These are phyloP conservation scores for Penicillium corylophilum DNA, from an alignment of 2,329 filamentous ascomycete species.

Conservation along the genomic window DNA sequence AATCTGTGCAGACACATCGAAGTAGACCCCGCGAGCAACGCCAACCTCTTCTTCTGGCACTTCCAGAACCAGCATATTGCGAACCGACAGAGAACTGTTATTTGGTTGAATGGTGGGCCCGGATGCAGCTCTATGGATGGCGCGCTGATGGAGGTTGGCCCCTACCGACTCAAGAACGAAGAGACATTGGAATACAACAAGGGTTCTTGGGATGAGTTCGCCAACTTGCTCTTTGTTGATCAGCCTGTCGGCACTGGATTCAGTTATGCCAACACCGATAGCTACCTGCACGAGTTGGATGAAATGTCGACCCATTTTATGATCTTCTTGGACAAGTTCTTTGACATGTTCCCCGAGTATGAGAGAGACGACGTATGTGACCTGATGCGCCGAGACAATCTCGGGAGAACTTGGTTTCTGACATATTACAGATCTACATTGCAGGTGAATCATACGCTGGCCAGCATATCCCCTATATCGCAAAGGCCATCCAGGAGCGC, in stretches of 20 bases:
- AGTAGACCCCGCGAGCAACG: slow-evolving; percentile 78
- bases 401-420: slow-evolving; percentile 4
- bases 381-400: background rate
- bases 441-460: slow-evolving; percentile 96
- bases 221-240: slow-evolving; percentile 94
- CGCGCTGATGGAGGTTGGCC: slow-evolving; percentile 92
- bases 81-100: slow-evolving; percentile 82
- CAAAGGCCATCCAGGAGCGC: slow-evolving; percentile 82
- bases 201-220: slow-evolving; percentile 98
- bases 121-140: slow-evolving; percentile 98
- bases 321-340: slow-evolving; percentile 87
- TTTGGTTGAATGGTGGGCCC: slow-evolving; percentile 96
- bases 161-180: slow-evolving; percentile 79
- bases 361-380: slow-evolving; percentile 80
- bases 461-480: slow-evolving; percentile 95
- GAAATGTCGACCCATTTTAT: slow-evolving; percentile 90
- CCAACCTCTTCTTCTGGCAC: slow-evolving; percentile 98
- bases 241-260: slow-evolving; percentile 96
- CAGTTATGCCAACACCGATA: slow-evolving; percentile 90
- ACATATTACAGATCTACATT: slow-evolving; percentile 70
- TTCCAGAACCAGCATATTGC: slow-evolving; percentile 95
- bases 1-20: slow-evolving; percentile 73
- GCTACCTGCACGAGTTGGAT: slow-evolving; percentile 78
- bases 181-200: slow-evolving; percentile 75
- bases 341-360: slow-evolving; percentile 85